phyloP scores from a whole-genome alignment of 352 stramenopile species.

The Phytophthora foliorum region DNA sequence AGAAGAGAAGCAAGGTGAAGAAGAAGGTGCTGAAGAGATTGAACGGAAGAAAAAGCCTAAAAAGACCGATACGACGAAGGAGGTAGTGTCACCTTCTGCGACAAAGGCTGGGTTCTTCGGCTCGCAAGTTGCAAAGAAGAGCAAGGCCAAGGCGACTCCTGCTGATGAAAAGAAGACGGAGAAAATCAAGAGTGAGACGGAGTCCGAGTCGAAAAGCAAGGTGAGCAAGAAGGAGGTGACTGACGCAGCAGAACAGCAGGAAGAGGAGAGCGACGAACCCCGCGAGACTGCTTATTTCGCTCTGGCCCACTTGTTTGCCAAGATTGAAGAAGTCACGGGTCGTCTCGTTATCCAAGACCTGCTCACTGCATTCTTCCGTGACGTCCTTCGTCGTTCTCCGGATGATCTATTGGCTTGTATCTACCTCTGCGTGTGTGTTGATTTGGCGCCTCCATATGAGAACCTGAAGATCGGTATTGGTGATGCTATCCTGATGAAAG shows the following conservation, averaged over 20 bases:
- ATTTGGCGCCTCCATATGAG: slow-evolving; percentile 96
- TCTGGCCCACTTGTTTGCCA: slow-evolving; percentile 75
- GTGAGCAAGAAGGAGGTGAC: slow-evolving; percentile 17
- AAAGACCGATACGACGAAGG: slow-evolving; percentile 23
- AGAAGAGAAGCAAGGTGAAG: not conserved
- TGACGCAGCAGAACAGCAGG: slow-evolving; percentile 11
- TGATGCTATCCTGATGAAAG: slow-evolving; percentile 98
- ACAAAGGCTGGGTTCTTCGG: slow-evolving; percentile 47
- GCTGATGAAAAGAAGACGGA: slow-evolving; percentile 23
- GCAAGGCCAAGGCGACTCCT: slow-evolving; percentile 17
- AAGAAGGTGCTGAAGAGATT: slow-evolving; percentile 27
- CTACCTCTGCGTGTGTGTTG: slow-evolving; percentile 92
- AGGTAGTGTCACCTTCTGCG: slow-evolving; percentile 14
- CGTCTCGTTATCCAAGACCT: slow-evolving; percentile 89
- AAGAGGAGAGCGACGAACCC: slow-evolving; percentile 20
- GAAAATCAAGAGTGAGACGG: slow-evolving; percentile 13
- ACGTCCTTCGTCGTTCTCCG: slow-evolving; percentile 76
- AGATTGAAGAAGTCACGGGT: slow-evolving; percentile 79
- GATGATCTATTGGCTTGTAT: slow-evolving; percentile 92
- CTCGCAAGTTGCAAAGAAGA: slow-evolving; percentile 20
- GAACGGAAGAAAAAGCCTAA: slow-evolving; percentile 14
- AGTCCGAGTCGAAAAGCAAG: slow-evolving; percentile 19
- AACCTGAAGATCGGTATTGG: slow-evolving; percentile 99
- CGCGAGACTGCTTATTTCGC: slow-evolving; percentile 61
- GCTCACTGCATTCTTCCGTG: slow-evolving; percentile 87